Conservation (phyloP, 768 basidiomycete genomes). For the Ephemerocybe angulata region DNA sequence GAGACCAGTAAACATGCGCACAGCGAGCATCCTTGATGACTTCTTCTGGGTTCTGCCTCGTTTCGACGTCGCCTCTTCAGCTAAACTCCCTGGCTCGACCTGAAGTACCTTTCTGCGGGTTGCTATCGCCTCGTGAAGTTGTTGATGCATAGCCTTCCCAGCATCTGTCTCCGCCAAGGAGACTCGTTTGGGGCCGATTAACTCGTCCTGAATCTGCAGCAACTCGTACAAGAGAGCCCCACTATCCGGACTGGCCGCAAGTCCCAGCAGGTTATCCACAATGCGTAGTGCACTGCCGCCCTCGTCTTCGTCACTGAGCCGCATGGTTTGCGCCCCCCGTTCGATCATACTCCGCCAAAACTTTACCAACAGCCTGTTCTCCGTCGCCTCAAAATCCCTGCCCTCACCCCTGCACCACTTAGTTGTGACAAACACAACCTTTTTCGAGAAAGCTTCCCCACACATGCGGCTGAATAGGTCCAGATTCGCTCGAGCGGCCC, state of each 20-base stretch:
- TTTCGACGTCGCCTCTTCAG: too few species aligned
- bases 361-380: background rate
- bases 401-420: conserved; percentile 26
- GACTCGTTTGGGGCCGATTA: too few species aligned
- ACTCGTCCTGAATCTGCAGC: background rate
- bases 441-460: conserved; percentile 17
- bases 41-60: too few species aligned
- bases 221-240: background rate
- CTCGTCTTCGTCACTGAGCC: background rate
- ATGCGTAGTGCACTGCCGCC: background rate
- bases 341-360: background rate
- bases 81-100: too few species aligned
- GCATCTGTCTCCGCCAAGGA: too few species aligned
- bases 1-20: too few species aligned
- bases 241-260: background rate
- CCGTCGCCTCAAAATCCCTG: background rate
- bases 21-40: too few species aligned
- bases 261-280: background rate
- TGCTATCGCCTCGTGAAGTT: too few species aligned
- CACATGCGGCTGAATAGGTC: conserved; percentile 24
- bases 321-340: background rate
- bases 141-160: too few species aligned
- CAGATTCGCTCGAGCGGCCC: conserved; percentile 24
- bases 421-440: conserved; percentile 28
- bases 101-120: too few species aligned